Conservation (phyloP, 2,329 filamentous ascomycete species). For the Hypoxylon sp. region DNA sequence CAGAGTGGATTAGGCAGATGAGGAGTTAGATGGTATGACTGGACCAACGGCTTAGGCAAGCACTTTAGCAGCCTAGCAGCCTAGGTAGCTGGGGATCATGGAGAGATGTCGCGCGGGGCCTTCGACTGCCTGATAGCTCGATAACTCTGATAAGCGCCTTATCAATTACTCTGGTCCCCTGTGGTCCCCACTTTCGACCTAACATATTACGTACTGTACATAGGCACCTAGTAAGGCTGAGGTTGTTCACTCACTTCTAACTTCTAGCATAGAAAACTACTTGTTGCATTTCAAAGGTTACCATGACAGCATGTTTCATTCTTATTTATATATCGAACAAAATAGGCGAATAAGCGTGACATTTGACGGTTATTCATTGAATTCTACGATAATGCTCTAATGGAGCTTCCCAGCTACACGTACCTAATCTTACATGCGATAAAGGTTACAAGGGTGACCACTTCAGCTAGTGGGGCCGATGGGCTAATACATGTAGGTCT, state of each 20-base stretch:
- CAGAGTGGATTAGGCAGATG: constrained; percentile 5
- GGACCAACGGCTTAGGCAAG: not conserved
- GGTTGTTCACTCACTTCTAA: not conserved
- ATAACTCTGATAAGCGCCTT: constrained; percentile 28
- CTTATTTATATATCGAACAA: not conserved
- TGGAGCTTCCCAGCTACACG: constrained; percentile 8
- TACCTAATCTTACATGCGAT: constrained; percentile 23
- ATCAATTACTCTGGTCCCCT: constrained; percentile 24
- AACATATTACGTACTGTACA: constrained; percentile 5
- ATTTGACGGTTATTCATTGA: not conserved
- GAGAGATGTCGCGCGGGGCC: constrained; percentile 21
- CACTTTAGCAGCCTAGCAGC: not conserved
- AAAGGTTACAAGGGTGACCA: constrained; percentile 32
- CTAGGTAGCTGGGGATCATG: not conserved
- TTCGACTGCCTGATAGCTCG: constrained; percentile 27
- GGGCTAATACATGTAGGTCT: not conserved
- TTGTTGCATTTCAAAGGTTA: not conserved
- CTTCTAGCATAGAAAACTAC: not conserved
- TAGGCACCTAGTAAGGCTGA: constrained; percentile 13
- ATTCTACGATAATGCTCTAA: constrained; percentile 21
- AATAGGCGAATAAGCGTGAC: not conserved
- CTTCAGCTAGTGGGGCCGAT: constrained; percentile 29
- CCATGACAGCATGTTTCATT: not conserved
- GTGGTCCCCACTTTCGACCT: constrained; percentile 21
- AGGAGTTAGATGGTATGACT: constrained; percentile 7